Base-by-base conservation (phyloP, 352 stramenopile genomes). In the Phytophthora cryptogea region DNA sequence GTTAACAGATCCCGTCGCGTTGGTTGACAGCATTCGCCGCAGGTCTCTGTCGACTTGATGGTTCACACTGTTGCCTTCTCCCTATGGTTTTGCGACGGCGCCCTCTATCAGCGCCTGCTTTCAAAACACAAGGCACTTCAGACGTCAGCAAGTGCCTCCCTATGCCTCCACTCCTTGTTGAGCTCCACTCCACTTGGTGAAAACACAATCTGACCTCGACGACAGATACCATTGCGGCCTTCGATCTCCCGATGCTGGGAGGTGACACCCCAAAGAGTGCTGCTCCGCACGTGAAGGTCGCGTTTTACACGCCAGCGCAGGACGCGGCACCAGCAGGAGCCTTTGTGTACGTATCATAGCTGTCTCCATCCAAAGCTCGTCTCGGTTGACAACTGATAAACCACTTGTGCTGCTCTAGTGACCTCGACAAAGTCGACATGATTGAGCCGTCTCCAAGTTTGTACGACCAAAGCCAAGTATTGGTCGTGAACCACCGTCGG, bases 341-440 rank as follows among this genome's bases (percentile, higher is more conserved):
- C 9, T 65, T 65, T 32, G 43, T 59, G 57, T 64, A 58, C 17
- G 56, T 52, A 16, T 8, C 39, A 27, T 13, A 8, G 9, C 36
- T 8, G 3, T 39, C 20, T 39, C 33, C 33, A 39, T 17, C 3
- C 33, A 39, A 23, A 17, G 33, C 2, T 39, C 9, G 13, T 11
- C 36, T 11, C 13, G 20, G 3, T 41, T 10, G 36, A 4, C 36
- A 41, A 20, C 11, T 53, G 45, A 47, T 20, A 32, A 20, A 32
- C 7, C 13, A 5, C 31, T 17, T 31, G 10, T 23, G 1, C 50
- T 23, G 1, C 50, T 28, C 17, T 30, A 72, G 63, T 55, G 60
- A 73, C 65, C 32, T 69, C 8, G 66, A 78, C 53, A 78, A 76
- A 36, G 56, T 71, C 28, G 66, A 74, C 44, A 68, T 66, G 54